These are phyloP conservation scores for Mucor piriformis DNA, from an alignment of 371 early-diverging fungal species.

Conservation along the genomic window DNA sequence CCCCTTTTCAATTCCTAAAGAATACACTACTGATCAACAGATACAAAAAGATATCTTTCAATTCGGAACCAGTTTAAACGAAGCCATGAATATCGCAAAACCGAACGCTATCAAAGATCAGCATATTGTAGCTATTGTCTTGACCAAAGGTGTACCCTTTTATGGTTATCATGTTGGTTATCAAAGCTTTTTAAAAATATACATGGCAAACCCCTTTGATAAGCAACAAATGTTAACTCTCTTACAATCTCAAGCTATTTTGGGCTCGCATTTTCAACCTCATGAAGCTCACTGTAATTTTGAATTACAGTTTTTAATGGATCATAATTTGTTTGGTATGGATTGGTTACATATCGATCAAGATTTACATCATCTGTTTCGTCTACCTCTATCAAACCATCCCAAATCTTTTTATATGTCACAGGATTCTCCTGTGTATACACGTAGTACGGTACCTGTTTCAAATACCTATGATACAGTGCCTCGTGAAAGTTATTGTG, in stretches of 20 bases:
- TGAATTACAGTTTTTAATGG: constrained; percentile 88
- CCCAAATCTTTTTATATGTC: constrained; percentile 34
- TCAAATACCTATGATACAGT: constrained; percentile 24
- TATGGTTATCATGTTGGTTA: constrained; percentile 83
- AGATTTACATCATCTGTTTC: neutral
- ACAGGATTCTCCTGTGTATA: constrained; percentile 6
- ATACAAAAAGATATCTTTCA: constrained; percentile 57
- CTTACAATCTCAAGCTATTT: constrained; percentile 74
- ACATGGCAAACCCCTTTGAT: constrained; percentile 66
- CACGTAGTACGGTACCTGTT: constrained; percentile 26
- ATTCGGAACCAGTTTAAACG: constrained; percentile 74
- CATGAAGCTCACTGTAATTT: constrained; percentile 91
- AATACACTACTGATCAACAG: constrained; percentile 21
- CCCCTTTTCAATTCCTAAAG: constrained; percentile 43
- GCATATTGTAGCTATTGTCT: constrained; percentile 68
- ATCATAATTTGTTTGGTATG: constrained; percentile 95
- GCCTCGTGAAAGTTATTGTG: constrained; percentile 65
- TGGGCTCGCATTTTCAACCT: constrained; percentile 66
- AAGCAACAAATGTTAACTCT: constrained; percentile 61
- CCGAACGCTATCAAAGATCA: constrained; percentile 38
- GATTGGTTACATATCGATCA: constrained; percentile 57
- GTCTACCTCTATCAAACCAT: constrained; percentile 32
- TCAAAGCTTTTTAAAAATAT: constrained; percentile 76
- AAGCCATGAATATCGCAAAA: constrained; percentile 63
- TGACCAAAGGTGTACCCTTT: constrained; percentile 81